Evolutionary conservation across 257 asterid genomes (phyloP).

Genomic region (Oldenlandia corymbosa): DNA sequence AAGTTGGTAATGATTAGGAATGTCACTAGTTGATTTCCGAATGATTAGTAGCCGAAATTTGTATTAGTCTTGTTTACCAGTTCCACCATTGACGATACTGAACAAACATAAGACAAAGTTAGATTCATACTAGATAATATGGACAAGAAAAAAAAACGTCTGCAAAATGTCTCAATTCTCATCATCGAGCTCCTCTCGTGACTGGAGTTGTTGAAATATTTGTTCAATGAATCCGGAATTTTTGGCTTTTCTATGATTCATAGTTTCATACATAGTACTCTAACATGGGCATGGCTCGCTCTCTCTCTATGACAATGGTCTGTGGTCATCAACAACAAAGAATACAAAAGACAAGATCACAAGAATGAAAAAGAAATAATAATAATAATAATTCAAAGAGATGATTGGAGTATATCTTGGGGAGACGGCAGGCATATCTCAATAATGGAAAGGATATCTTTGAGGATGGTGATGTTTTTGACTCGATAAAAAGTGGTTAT

Average conservation of each 20-base stretch:
- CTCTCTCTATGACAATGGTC: too few species aligned
- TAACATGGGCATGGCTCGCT: neutral
- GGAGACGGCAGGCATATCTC: neutral
- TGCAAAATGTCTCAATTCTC: constrained; percentile 9
- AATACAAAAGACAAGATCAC: too few species aligned
- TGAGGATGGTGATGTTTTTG: neutral
- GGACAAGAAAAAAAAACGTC: neutral
- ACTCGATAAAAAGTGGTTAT: neutral
- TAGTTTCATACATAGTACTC: neutral
- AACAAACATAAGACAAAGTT: neutral
- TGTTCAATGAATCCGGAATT: neutral
- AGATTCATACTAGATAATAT: neutral
- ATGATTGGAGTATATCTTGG: neutral
- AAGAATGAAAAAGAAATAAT: neutral
- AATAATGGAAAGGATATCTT: constrained; percentile 5
- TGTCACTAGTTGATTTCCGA: constrained; percentile 36
- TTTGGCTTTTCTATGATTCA: neutral
- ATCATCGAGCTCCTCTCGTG: neutral
- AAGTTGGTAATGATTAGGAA: constrained; percentile 39
- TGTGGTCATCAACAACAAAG: neutral
- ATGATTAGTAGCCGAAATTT: constrained; percentile 22
- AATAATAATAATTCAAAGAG: too few species aligned
- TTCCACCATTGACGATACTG: constrained; percentile 6
- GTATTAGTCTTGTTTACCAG: neutral
- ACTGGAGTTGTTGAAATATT: constrained; percentile 7